Conservation (phyloP, 345 rosid species). For the Salix brachista region DNA sequence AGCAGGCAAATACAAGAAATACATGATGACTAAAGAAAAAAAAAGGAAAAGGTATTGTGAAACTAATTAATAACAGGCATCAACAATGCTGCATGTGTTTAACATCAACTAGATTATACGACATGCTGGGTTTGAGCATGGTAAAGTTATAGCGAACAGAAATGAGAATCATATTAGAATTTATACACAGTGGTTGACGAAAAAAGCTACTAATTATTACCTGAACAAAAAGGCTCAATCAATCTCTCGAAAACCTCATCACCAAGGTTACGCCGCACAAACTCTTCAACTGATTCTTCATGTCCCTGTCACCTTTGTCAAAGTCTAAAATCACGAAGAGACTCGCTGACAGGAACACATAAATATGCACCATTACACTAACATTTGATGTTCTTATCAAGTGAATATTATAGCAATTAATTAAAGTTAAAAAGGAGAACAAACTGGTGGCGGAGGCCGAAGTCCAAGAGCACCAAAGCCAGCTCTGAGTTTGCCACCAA, state of each 20-base stretch:
- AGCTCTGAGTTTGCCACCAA: constrained; percentile 84
- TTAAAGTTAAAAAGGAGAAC: constrained; percentile 34
- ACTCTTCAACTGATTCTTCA: constrained; percentile 94
- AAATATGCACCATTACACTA: neutral
- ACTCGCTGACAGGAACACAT: constrained; percentile 8
- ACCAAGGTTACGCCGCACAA: constrained; percentile 91
- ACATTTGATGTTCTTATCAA: neutral
- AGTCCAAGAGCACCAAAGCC: constrained; percentile 84
- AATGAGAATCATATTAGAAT: neutral
- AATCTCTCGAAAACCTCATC: constrained; percentile 89
- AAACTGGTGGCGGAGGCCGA: constrained; percentile 86
- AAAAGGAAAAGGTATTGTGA: neutral
- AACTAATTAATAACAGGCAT: neutral
- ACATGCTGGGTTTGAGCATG: neutral
- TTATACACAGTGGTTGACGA: neutral
- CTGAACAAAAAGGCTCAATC: constrained; percentile 97
- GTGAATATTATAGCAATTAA: neutral
- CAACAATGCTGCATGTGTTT: neutral
- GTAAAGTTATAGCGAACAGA: neutral
- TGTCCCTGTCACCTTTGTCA: constrained; percentile 88
- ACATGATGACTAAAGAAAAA: neutral
- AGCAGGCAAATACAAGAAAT: neutral
- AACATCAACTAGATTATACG: neutral
- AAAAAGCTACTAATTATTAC: constrained; percentile 21
- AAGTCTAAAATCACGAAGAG: constrained; percentile 46